Percentiles rank a stretch among this genome's conserved stretches.
Conservation (phyloP, 139 green algal genomes). For the Chlamydomonas schloesseri region DNA sequence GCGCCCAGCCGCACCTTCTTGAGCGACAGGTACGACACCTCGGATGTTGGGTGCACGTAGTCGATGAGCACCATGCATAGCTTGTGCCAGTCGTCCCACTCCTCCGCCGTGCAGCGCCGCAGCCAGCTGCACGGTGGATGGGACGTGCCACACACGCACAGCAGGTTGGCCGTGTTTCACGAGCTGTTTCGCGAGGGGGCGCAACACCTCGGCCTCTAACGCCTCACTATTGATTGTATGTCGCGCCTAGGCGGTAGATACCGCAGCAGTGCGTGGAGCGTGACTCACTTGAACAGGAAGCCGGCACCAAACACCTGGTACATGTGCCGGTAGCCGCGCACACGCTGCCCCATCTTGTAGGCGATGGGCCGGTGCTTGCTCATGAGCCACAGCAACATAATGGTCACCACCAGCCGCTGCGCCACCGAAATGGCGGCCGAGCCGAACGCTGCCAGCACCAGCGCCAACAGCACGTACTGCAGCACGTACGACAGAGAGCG, state of each 20-base stretch:
- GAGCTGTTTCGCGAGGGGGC: too few relatives aligned
- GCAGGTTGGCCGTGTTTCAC: too few relatives aligned
- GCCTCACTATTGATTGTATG: too few relatives aligned
- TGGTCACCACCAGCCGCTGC: not conserved
- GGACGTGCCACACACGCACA: too few relatives aligned
- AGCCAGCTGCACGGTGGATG: constrained; percentile 51
- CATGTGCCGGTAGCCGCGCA: constrained; percentile 42
- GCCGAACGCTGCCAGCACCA: constrained; percentile 11
- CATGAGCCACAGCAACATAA: constrained; percentile 38
- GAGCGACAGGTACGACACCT: constrained; percentile 49
- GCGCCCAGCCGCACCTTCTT: constrained; percentile 44
- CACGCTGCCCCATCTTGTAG: constrained; percentile 36
- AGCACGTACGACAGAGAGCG: too few relatives aligned
- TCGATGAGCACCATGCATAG: constrained; percentile 43
- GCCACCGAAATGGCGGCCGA: not conserved
- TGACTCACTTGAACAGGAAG: constrained; percentile 54
- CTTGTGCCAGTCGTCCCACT: constrained; percentile 51
- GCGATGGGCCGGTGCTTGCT: constrained; percentile 37
- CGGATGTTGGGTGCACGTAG: constrained; percentile 49
- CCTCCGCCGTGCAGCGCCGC: not conserved
- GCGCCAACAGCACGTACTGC: not conserved
- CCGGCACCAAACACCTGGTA: constrained; percentile 45
- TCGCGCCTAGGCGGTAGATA: too few relatives aligned
- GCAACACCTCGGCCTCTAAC: too few relatives aligned
- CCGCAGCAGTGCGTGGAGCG: too few relatives aligned